phyloP scores from a whole-genome alignment of 768 basidiomycete species.

The Trichaptum fuscoviolaceum region DNA sequence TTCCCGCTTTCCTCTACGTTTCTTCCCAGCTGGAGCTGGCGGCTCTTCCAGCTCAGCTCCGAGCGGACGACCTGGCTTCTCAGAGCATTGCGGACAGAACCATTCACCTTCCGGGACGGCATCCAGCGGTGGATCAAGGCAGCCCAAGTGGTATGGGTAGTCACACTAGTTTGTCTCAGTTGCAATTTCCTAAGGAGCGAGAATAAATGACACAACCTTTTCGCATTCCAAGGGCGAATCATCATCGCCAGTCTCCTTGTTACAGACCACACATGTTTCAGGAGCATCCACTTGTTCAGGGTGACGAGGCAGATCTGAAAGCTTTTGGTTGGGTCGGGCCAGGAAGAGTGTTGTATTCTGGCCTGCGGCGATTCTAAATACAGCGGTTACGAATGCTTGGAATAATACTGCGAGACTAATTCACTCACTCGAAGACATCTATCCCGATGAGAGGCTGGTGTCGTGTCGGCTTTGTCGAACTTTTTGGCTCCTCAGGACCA shows the following conservation, averaged over 20 bases:
- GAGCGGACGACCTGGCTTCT: constrained; percentile 49
- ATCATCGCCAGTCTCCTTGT: constrained; percentile 63
- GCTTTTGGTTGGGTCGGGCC: constrained; percentile 65
- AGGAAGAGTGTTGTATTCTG: constrained; percentile 86
- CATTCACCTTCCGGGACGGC: constrained; percentile 85
- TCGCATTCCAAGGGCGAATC: constrained; percentile 86
- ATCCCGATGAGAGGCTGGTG: constrained; percentile 70
- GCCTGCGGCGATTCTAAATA: constrained; percentile 67
- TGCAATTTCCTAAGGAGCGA: constrained; percentile 2
- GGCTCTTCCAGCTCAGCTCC: constrained; percentile 13
- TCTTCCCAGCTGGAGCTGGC: constrained; percentile 1
- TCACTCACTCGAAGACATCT: constrained; percentile 65
- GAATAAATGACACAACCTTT: constrained; percentile 52
- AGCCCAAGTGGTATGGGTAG: constrained; percentile 77
- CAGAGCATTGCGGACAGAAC: constrained; percentile 78
- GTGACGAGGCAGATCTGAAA: constrained; percentile 75
- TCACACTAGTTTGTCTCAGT: constrained; percentile 61
- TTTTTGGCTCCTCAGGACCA: constrained; percentile 77
- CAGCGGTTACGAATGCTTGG: not conserved
- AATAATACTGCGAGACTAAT: constrained; percentile 3
- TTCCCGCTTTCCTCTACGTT: constrained; percentile 7
- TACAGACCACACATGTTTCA: constrained; percentile 66
- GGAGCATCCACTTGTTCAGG: constrained; percentile 69
- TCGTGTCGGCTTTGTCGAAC: constrained; percentile 74
- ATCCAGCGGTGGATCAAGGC: constrained; percentile 71